Evolutionary conservation across 2,329 filamentous ascomycete genomes (phyloP).

Genomic region (Myriosclerotinia duriaeana): DNA sequence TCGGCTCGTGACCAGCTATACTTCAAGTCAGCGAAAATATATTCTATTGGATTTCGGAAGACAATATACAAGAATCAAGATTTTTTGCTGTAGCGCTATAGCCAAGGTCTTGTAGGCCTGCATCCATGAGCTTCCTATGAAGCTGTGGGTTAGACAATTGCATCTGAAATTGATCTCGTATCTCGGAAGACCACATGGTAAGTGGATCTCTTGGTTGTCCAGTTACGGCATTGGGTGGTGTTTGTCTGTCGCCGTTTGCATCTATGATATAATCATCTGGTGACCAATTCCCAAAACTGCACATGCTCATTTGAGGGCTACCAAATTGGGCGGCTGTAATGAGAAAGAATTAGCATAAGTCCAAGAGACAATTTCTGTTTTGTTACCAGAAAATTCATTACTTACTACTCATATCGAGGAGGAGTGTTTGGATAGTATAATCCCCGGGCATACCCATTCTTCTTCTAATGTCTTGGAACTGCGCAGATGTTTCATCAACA

Average conservation of each 20-base stretch:
- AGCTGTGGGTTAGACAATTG: background rate
- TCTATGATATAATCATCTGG: background rate
- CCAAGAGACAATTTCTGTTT: background rate
- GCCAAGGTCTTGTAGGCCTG: background rate
- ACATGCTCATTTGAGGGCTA: conserved; percentile 1
- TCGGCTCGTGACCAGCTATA: background rate
- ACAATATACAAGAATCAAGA: background rate
- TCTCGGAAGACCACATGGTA: background rate
- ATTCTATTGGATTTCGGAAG: background rate
- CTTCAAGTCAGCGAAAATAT: background rate
- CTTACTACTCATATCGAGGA: background rate
- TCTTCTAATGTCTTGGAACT: background rate
- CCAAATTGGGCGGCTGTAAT: conserved; percentile 1
- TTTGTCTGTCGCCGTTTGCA: background rate
- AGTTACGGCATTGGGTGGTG: background rate
- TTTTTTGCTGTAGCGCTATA: background rate
- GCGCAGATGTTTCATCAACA: background rate
- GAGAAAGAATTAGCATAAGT: background rate
- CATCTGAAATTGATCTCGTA: background rate
- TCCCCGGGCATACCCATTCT: background rate
- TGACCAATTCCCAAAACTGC: background rate
- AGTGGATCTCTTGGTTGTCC: background rate
- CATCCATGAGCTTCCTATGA: background rate
- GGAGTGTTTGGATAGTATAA: conserved; percentile 1
- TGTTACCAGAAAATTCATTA: background rate